Evolutionary conservation across 352 stramenopile genomes (phyloP).

Genomic region (Blastocystis sp.): DNA sequence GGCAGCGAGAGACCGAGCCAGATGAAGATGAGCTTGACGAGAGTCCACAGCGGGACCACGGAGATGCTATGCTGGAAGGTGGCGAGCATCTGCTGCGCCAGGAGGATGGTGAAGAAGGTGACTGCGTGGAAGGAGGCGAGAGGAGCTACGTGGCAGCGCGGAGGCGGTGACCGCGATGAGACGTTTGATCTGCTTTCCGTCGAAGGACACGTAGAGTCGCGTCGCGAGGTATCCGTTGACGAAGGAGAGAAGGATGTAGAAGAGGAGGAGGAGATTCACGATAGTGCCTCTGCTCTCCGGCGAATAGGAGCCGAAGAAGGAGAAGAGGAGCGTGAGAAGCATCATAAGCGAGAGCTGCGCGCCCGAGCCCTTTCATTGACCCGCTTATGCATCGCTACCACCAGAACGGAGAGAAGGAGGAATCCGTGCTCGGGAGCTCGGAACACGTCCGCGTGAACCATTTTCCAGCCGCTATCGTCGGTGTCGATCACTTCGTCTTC

Average conservation of each 20-base stretch:
- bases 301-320: conserved; percentile 81
- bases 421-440: conserved; percentile 78
- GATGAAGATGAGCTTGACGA: conserved; percentile 90
- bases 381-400: conserved; percentile 59
- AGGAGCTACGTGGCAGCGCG: conserved; percentile 73
- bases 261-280: conserved; percentile 88
- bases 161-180: conserved; percentile 85
- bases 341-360: conserved; percentile 88
- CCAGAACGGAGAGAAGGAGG: conserved; percentile 89
- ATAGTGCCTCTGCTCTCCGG: conserved; percentile 91
- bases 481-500: conserved; percentile 82
- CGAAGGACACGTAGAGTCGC: conserved; percentile 90
- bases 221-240: conserved; percentile 87
- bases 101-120: conserved; percentile 87
- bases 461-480: conserved; percentile 89
- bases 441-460: conserved; percentile 97
- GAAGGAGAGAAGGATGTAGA: conserved; percentile 89
- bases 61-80: conserved; percentile 79
- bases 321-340: conserved; percentile 88
- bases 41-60: conserved; percentile 87
- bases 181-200: conserved; percentile 92
- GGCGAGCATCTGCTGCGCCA: conserved; percentile 90
- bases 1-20: conserved; percentile 96
- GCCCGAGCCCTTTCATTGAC: conserved; percentile 73
- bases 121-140: conserved; percentile 60